Percentiles rank a stretch among this genome's conserved stretches.
Evolutionary conservation across 148 eudicot species (phyloP).

Genomic region (Rhododendron mucronatum): DNA sequence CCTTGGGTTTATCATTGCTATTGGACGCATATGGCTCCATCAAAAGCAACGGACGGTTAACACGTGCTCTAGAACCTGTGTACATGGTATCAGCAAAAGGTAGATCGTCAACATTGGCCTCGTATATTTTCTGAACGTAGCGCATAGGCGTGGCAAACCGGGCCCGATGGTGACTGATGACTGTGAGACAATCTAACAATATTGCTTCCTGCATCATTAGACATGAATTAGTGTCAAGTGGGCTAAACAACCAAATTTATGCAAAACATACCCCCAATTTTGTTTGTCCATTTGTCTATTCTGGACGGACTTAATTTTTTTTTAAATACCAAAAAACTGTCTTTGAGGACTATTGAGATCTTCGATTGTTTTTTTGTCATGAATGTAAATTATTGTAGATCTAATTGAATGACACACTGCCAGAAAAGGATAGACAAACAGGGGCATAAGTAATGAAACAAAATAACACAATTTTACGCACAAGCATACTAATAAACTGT

Average conservation of each 20-base stretch:
- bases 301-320: not conserved
- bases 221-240: not conserved
- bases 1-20: slow-evolving; percentile 55
- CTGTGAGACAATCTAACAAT: slow-evolving; percentile 79
- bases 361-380: not conserved
- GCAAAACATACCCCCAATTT: not conserved
- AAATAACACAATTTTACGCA: not conserved
- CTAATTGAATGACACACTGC: not conserved
- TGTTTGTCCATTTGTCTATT: not conserved
- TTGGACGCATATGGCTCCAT: slow-evolving; percentile 62
- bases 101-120: slow-evolving; percentile 46
- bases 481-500: not conserved
- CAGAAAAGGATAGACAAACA: not conserved
- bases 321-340: not conserved
- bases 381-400: not conserved
- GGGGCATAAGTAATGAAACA: not conserved
- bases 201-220: slow-evolving; percentile 56
- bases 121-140: slow-evolving; percentile 52
- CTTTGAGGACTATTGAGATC: not conserved
- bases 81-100: slow-evolving; percentile 50
- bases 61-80: slow-evolving; percentile 37
- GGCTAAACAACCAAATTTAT: not conserved
- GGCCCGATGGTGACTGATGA: slow-evolving; percentile 71
- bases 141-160: slow-evolving; percentile 85
- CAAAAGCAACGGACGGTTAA: slow-evolving; percentile 47